Percentiles rank a stretch among this genome's conserved stretches.
Conservation (phyloP, 1,284 basidiomycete genomes). For the Cutaneotrichosporon cavernicola region DNA sequence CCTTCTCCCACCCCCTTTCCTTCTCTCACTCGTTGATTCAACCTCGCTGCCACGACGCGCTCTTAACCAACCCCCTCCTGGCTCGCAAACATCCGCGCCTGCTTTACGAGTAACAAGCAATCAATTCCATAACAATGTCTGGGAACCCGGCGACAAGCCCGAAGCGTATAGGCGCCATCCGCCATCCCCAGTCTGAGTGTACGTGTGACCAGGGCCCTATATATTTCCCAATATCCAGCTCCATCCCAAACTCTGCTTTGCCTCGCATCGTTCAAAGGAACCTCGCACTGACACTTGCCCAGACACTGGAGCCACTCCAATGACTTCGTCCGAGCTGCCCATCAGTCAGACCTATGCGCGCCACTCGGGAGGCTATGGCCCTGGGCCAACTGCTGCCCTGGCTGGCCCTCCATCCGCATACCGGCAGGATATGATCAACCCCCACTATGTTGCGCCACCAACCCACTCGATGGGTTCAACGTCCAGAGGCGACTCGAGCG, state of each 20-base stretch:
- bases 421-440: constrained; percentile 11
- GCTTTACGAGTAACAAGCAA: not conserved
- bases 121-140: constrained; percentile 26
- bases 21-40: too few relatives aligned
- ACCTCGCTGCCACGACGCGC: not conserved
- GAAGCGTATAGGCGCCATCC: constrained; percentile 43
- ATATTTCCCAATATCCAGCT: not conserved
- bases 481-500: constrained; percentile 28
- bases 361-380: constrained; percentile 43
- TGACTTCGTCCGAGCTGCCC: constrained; percentile 31
- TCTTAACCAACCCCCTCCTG: not conserved
- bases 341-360: constrained; percentile 37
- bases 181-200: constrained; percentile 52
- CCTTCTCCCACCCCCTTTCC: not conserved
- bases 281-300: constrained; percentile 15
- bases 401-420: constrained; percentile 9
- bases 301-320: constrained; percentile 53
- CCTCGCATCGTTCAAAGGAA: constrained; percentile 3
- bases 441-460: constrained; percentile 36
- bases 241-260: not conserved
- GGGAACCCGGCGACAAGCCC: constrained; percentile 39
- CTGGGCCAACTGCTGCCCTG: constrained; percentile 9
- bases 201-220: constrained; percentile 23
- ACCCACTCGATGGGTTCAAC: constrained; percentile 21
- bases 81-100: not conserved